Conservation (phyloP, 2,329 filamentous ascomycete genomes). For the Aureobasidium mangrovei region DNA sequence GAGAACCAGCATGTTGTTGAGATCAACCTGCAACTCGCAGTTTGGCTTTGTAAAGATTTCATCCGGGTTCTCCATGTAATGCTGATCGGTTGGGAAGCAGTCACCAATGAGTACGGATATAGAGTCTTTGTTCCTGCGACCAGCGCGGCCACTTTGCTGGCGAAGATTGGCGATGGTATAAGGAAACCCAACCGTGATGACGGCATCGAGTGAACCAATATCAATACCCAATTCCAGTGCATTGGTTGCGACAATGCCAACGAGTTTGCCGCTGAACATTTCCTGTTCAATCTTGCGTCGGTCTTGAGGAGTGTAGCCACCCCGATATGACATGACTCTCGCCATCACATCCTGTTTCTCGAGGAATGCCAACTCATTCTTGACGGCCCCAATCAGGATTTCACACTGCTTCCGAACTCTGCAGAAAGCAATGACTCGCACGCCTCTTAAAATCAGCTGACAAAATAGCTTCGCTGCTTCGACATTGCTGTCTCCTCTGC, state of each 20-base stretch:
- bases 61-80: constrained; percentile 94
- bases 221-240: constrained; percentile 91
- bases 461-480: constrained; percentile 90
- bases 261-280: constrained; percentile 92
- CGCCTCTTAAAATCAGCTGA: constrained; percentile 76
- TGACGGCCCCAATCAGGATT: constrained; percentile 69
- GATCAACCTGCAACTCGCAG: constrained; percentile 77
- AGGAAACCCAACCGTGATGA: constrained; percentile 88
- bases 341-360: constrained; percentile 66
- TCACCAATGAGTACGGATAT: constrained; percentile 85
- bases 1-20: constrained; percentile 82
- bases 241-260: constrained; percentile 89
- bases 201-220: constrained; percentile 87
- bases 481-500: constrained; percentile 69
- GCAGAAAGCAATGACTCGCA: constrained; percentile 89
- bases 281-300: constrained; percentile 80
- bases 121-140: constrained; percentile 85
- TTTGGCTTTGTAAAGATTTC: constrained; percentile 91
- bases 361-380: constrained; percentile 62
- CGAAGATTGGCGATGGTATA: constrained; percentile 91
- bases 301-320: constrained; percentile 89
- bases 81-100: constrained; percentile 81
- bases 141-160: constrained; percentile 89
- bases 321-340: constrained; percentile 89
- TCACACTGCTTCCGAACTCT: constrained; percentile 83